Percentiles rank a stretch among this genome's conserved stretches.
phyloP scores from a whole-genome alignment of 116 monocot genomes.

The Cymodocea nodosa region DNA sequence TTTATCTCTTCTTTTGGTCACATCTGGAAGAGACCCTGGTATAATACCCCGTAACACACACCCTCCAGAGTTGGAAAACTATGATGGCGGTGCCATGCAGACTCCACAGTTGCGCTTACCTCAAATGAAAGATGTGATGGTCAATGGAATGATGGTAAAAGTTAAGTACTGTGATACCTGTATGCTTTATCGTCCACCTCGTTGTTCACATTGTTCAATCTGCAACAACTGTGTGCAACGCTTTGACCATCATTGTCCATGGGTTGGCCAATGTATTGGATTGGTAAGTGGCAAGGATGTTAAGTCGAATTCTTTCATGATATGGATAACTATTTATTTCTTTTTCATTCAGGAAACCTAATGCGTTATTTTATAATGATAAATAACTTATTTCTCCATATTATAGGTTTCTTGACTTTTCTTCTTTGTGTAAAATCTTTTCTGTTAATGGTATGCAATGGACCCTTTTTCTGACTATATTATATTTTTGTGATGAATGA shows the following conservation, averaged over 20 bases:
- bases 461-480: background rate
- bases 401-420: background rate
- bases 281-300: constrained; percentile 24
- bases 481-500: background rate
- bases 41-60: constrained; percentile 65
- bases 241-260: constrained; percentile 85
- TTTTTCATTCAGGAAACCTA: background rate
- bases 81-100: constrained; percentile 32
- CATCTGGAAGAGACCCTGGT: constrained; percentile 79
- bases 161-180: constrained; percentile 84
- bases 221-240: constrained; percentile 81
- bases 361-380: background rate
- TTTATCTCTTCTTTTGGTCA: constrained; percentile 54
- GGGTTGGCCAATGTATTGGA: constrained; percentile 92
- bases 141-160: constrained; percentile 72
- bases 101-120: constrained; percentile 53
- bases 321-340: background rate
- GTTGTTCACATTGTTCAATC: constrained; percentile 86
- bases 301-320: background rate
- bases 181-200: constrained; percentile 82
- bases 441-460: background rate
- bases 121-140: constrained; percentile 45
- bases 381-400: background rate
- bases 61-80: constrained; percentile 57
- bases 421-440: background rate